Base-by-base conservation (phyloP, 139 green algal species). In the Chlamydomonas applanata region DNA sequence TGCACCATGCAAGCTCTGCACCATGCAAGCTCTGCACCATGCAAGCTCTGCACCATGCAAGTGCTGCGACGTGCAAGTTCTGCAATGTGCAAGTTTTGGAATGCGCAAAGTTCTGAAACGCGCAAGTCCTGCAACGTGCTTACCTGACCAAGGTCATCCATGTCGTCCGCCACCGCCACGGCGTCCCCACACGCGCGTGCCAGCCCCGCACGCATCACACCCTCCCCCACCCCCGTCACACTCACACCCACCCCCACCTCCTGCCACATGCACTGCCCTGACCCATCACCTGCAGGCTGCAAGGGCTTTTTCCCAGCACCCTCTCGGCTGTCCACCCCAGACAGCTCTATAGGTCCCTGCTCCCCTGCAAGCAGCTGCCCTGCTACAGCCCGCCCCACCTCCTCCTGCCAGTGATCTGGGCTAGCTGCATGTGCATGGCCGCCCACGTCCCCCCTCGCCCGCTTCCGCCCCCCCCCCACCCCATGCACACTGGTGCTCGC, bases 171-270 rank as follows among this genome's bases (percentile, higher is more conserved):
- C 4, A 34, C 22, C 34, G 7, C 24, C 17, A 17, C 56, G 30
- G 70, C 73, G 62, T 30, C 24, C 29, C 65, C 66, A 45, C 72
- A 77, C 20, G 72, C 71, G 25, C 77, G 69, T 0, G 91, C 91
- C 30, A 96, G 68, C n/a, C 72, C 40, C 4, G 79, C 79, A 0
- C 78, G 76, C 69, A 96, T 90, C 29, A 96, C 80, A 1, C 64
- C 72, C 80, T 96, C 91, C 0, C 91, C 91, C 20, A 93, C 89
- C 0, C 91, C 91, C 7, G 86, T 89, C 7, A 89, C 84, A 49
- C 90, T 95, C 44, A 77, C 82, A 4, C 75, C 89, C 11, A 92
- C 78, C 0, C 73, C 81, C 67, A 79, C 36, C 40, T 49, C 40
- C 40, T 49, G 7, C 40, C 40, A 25, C 11, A 16, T 3, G 7